Conservation (phyloP, 2,329 filamentous ascomycete species). For the Aspergillus persii region DNA sequence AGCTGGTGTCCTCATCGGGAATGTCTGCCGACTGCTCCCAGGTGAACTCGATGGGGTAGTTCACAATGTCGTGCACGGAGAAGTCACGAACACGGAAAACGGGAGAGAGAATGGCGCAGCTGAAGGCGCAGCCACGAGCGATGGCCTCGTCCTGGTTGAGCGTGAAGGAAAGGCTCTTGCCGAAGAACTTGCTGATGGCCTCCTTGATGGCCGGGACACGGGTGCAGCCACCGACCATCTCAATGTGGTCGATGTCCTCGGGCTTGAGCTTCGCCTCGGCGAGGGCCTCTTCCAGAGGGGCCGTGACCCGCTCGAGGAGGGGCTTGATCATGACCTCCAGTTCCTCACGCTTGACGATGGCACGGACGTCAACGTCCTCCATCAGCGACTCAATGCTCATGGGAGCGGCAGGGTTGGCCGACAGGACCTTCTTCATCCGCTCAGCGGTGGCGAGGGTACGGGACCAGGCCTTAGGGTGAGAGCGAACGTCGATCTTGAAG, state of each 20-base stretch:
- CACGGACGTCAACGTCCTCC: conserved; percentile 90
- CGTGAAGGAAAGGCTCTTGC: conserved; percentile 89
- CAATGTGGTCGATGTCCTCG: conserved; percentile 89
- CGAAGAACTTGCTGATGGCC: conserved; percentile 83
- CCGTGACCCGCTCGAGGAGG: conserved; percentile 68
- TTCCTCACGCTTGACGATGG: conserved; percentile 90
- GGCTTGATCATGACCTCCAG: conserved; percentile 88
- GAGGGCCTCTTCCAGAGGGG: conserved; percentile 84
- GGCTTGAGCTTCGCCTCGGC: conserved; percentile 86
- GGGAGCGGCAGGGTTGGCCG: conserved; percentile 87
- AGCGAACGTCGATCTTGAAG: conserved; percentile 93
- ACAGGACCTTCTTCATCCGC: conserved; percentile 98
- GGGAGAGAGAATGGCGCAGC: conserved; percentile 94
- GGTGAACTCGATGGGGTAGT: conserved; percentile 96
- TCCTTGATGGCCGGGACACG: conserved; percentile 93
- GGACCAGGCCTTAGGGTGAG: conserved; percentile 83
- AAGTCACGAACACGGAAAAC: conserved; percentile 99
- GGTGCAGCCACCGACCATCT: conserved; percentile 91
- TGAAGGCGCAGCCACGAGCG: conserved; percentile 92
- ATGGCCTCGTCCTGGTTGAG: conserved; percentile 98
- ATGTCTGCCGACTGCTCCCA: conserved; percentile 99
- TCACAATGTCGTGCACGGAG: conserved; percentile 93
- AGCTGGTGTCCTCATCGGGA: conserved; percentile 93
- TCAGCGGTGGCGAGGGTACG: conserved; percentile 86
- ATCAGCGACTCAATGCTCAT: conserved; percentile 98